Evolutionary conservation across 495 filamentous ascomycete species (phyloP).

Genomic region (Amorphotheca resinae): DNA sequence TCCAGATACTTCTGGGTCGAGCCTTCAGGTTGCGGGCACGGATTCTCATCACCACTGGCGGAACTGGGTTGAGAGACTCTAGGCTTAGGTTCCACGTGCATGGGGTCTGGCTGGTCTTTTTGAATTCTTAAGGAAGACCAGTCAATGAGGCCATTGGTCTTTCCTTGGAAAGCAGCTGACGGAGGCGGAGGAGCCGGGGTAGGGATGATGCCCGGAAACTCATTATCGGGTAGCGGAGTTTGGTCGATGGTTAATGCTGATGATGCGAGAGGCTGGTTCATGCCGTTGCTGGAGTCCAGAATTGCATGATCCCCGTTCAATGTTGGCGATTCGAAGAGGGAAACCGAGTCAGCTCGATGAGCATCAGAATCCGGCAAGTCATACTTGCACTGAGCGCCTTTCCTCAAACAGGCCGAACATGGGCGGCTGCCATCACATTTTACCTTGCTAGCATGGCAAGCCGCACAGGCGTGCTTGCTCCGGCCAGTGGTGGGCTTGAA

Average conservation of each 20-base stretch:
- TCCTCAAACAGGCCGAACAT: constrained; percentile 19
- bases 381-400: constrained; percentile 19
- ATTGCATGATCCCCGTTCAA: too few species aligned
- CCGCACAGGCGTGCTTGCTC: constrained; percentile 20
- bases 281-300: too few species aligned
- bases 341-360: not conserved
- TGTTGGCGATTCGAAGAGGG: not conserved
- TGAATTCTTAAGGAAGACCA: constrained; percentile 5
- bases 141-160: constrained; percentile 3
- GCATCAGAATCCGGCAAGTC: not conserved
- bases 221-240: too few species aligned
- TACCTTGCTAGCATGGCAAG: constrained; percentile 21
- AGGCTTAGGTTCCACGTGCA: not conserved
- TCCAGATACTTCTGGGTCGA: constrained; percentile 4
- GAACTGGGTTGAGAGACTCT: not conserved
- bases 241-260: too few species aligned
- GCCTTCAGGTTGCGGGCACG: not conserved
- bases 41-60: not conserved
- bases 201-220: too few species aligned
- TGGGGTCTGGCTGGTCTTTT: not conserved
- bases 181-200: not conserved
- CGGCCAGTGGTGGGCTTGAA: constrained; percentile 11
- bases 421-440: constrained; percentile 21
- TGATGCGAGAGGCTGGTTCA: too few species aligned
- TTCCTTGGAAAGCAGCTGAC: not conserved